Percentiles rank a stretch among this genome's conserved stretches.
phyloP scores from a whole-genome alignment of 2,329 filamentous ascomycete genomes.

The Calonectria henricotiae region DNA sequence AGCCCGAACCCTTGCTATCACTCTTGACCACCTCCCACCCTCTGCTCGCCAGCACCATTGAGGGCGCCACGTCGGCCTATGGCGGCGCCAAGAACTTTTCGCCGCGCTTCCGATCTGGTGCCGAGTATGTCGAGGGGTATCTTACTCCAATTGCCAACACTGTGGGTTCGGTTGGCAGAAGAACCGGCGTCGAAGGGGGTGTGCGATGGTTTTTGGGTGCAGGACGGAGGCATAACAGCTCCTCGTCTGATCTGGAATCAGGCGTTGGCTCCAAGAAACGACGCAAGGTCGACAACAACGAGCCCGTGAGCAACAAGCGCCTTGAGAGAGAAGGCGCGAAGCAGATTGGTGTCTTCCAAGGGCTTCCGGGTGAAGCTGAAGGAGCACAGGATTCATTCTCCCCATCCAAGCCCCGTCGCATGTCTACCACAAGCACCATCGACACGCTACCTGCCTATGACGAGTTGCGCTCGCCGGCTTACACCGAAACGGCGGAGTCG shows the following conservation, averaged over 20 bases:
- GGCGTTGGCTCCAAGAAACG: slow-evolving; percentile 71
- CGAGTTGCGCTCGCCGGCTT: slow-evolving; percentile 81
- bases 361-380: slow-evolving; percentile 40
- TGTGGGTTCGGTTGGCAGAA: slow-evolving; percentile 85
- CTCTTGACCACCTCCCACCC: slow-evolving; percentile 92
- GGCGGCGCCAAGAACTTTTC: slow-evolving; percentile 92
- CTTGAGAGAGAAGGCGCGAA: slow-evolving; percentile 53
- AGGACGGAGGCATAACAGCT: slow-evolving; percentile 67
- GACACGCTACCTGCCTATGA: slow-evolving; percentile 90
- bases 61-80: slow-evolving; percentile 88
- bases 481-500: slow-evolving; percentile 72
- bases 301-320: slow-evolving; percentile 53
- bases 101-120: slow-evolving; percentile 89
- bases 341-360: slow-evolving; percentile 46
- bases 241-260: slow-evolving; percentile 65
- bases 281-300: slow-evolving; percentile 68
- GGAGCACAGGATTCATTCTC: slow-evolving; percentile 51
- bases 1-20: slow-evolving; percentile 86
- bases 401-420: slow-evolving; percentile 64
- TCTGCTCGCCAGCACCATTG: slow-evolving; percentile 87
- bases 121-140: slow-evolving; percentile 91
- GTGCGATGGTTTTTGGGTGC: slow-evolving; percentile 86
- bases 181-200: slow-evolving; percentile 90
- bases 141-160: slow-evolving; percentile 90
- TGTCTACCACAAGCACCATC: slow-evolving; percentile 77